Percentiles rank a stretch among this genome's conserved stretches.
phyloP scores from a whole-genome alignment of 257 asterid species.

The Nicotiana paniculata region DNA sequence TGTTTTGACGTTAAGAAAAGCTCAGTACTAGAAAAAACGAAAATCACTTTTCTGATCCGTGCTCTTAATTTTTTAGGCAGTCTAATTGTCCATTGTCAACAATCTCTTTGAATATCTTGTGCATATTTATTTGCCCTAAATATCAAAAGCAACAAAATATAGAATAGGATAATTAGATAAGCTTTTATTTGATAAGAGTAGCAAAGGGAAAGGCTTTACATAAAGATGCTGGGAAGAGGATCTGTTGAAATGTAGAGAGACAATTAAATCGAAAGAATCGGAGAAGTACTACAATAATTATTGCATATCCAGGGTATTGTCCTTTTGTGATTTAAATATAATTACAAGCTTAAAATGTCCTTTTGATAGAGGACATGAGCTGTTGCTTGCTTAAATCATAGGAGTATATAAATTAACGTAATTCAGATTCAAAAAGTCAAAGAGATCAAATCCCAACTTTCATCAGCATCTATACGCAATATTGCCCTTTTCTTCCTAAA shows the following conservation, averaged over 20 bases:
- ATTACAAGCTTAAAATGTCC: neutral
- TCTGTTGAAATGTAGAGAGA: neutral
- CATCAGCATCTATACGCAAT: neutral
- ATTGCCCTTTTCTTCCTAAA: constrained; percentile 1
- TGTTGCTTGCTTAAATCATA: neutral
- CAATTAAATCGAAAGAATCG: neutral
- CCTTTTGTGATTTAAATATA: neutral
- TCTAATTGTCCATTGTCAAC: neutral
- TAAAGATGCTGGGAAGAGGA: neutral
- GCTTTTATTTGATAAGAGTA: constrained; percentile 3
- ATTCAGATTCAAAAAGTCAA: neutral
- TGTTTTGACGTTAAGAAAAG: neutral
- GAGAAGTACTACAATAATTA: neutral
- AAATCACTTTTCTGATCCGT: neutral
- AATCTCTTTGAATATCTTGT: neutral
- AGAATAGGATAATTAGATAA: neutral
- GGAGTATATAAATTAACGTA: neutral
- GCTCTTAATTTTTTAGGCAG: neutral
- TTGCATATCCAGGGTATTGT: neutral
- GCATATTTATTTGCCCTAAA: neutral
- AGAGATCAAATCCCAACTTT: neutral
- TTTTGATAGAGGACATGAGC: neutral
- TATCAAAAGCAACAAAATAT: neutral
- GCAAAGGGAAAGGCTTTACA: neutral
- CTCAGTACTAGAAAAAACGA: neutral